These are phyloP conservation scores for Heterobasidion irregulare DNA, from an alignment of 1,284 basidiomycete genomes.

Conservation along the genomic window DNA sequence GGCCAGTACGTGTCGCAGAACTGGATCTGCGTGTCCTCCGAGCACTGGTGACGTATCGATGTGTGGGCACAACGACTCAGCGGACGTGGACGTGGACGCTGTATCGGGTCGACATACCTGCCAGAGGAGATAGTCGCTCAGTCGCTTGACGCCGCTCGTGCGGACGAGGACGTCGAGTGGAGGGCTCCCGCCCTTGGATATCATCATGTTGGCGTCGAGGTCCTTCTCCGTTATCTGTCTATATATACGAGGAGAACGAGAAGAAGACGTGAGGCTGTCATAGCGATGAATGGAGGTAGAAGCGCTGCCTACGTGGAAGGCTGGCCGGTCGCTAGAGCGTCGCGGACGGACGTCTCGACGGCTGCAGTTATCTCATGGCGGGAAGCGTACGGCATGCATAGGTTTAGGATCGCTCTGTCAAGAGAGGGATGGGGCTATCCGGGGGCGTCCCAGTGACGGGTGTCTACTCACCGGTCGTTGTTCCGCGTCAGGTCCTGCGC, in stretches of 20 bases:
- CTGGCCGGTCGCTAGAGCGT: constrained; percentile 5
- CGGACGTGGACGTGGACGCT: not conserved
- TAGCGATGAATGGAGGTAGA: not conserved
- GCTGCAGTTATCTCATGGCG: constrained; percentile 84
- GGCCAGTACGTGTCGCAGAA: constrained; percentile 94
- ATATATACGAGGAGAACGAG: constrained; percentile 4
- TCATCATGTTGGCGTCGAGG: constrained; percentile 62
- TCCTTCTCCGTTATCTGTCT: constrained; percentile 60
- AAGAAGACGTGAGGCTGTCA: not conserved
- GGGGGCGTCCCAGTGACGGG: not conserved
- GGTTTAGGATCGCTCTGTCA: constrained; percentile 79
- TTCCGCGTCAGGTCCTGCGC: constrained; percentile 78
- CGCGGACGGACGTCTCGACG: constrained; percentile 39
- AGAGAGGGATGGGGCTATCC: not conserved
- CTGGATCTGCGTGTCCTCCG: constrained; percentile 83
- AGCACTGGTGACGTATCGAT: constrained; percentile 42
- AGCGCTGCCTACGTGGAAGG: constrained; percentile 9
- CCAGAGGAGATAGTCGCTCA: constrained; percentile 94
- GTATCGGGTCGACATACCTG: constrained; percentile 53
- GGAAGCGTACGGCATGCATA: constrained; percentile 93
- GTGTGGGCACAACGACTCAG: not conserved
- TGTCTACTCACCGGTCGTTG: constrained; percentile 53
- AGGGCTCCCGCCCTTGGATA: constrained; percentile 57
- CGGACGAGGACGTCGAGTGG: constrained; percentile 89
- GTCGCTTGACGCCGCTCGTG: constrained; percentile 84